Evolutionary conservation across 257 asterid species (phyloP).

Genomic region (Gentiana straminea): DNA sequence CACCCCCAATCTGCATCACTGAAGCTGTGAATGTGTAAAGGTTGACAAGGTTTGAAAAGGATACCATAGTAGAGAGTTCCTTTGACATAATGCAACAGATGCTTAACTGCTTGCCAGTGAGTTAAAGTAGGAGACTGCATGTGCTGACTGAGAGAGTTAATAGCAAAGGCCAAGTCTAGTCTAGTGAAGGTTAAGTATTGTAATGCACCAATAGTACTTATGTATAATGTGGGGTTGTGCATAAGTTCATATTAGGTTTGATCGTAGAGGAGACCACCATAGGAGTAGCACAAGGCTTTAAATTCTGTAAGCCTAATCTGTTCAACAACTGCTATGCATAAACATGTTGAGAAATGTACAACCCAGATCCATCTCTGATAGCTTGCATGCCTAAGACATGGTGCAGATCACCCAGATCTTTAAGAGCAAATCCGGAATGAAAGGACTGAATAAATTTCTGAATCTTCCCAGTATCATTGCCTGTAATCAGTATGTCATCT

Average conservation of each 20-base stretch:
- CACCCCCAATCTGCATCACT: not conserved
- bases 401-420: not conserved
- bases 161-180: not conserved
- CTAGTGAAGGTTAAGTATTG: not conserved
- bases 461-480: not conserved
- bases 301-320: not conserved
- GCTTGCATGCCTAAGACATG: not conserved
- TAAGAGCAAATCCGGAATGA: not conserved
- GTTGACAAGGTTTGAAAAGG: not conserved
- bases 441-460: not conserved
- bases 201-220: too few species aligned
- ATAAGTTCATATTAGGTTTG: not conserved
- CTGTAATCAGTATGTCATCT: not conserved
- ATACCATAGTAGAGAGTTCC: not conserved
- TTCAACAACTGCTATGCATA: not conserved
- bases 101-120: not conserved
- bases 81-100: not conserved
- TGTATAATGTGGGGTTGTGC: not conserved
- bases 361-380: not conserved
- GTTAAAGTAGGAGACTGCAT: not conserved
- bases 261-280: not conserved
- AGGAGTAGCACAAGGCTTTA: not conserved
- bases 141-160: not conserved
- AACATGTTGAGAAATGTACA: not conserved
- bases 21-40: not conserved